phyloP scores from a whole-genome alignment of 2,329 filamentous ascomycete genomes.

The Beauveria bassiana region DNA sequence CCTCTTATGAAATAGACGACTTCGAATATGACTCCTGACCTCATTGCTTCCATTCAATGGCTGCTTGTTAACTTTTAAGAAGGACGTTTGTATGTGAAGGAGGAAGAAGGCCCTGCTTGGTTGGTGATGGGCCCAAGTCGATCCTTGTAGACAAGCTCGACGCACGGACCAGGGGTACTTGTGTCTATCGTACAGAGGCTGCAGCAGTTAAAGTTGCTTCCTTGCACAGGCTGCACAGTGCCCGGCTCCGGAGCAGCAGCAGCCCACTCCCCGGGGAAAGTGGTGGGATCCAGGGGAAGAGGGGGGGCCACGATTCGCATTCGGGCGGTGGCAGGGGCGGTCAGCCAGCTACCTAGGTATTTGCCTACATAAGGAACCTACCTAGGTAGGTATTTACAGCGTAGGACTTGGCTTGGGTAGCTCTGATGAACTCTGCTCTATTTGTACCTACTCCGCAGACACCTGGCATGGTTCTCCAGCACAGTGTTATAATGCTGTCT shows the following conservation, averaged over 20 bases:
- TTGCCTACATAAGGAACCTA: not conserved
- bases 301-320: not conserved
- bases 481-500: not conserved
- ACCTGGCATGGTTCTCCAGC: not conserved
- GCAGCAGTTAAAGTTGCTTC: not conserved
- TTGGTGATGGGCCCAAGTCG: not conserved
- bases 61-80: too few species aligned
- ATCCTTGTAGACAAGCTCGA: not conserved
- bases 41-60: too few species aligned
- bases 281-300: constrained; percentile 9
- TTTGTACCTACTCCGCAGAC: not conserved
- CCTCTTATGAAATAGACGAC: too few species aligned
- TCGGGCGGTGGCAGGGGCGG: constrained; percentile 10
- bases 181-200: not conserved
- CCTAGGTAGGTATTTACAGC: not conserved
- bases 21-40: too few species aligned
- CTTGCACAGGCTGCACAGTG: not conserved
- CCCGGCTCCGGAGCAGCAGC: not conserved
- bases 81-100: too few species aligned
- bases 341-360: not conserved
- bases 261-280: constrained; percentile 10
- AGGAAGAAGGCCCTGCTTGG: too few species aligned
- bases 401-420: not conserved
- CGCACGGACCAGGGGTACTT: constrained; percentile 7
- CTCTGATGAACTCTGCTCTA: constrained; percentile 7